A percentile compares a stretch with the other conserved stretches of the same genome.
These are phyloP conservation scores for Nicotiana benthamiana DNA, from an alignment of 257 asterid species.

Conservation along the genomic window DNA sequence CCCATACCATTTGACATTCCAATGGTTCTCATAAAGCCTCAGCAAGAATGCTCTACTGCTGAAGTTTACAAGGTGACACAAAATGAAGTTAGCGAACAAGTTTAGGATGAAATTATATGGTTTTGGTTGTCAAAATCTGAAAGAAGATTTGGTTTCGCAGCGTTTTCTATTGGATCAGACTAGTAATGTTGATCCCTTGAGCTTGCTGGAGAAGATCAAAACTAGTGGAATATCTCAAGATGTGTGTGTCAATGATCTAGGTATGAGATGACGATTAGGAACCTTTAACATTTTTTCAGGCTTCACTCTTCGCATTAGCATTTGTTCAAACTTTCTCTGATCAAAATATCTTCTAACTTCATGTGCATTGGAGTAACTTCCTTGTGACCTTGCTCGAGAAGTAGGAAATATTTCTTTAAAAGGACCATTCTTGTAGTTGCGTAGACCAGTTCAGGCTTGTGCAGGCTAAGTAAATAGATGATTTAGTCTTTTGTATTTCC, in stretches of 20 bases:
- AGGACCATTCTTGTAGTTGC: too few species aligned
- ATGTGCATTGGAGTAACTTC: too few species aligned
- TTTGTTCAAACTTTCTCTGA: too few species aligned
- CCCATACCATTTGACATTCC: constrained; percentile 58
- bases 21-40: constrained; percentile 91
- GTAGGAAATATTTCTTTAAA: too few species aligned
- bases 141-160: constrained; percentile 29
- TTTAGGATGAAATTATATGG: background rate
- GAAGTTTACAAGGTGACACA: constrained; percentile 84
- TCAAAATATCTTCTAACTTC: too few species aligned
- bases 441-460: too few species aligned
- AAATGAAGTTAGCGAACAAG: background rate
- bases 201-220: constrained; percentile 68
- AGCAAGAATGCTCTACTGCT: constrained; percentile 89
- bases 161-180: constrained; percentile 52
- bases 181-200: constrained; percentile 68
- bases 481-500: too few species aligned
- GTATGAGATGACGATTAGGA: constrained; percentile 25
- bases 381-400: too few species aligned
- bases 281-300: background rate
- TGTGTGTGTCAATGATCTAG: constrained; percentile 77
- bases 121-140: background rate
- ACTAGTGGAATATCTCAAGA: constrained; percentile 76
- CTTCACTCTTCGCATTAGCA: too few species aligned
- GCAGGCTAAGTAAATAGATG: too few species aligned